Conservation (phyloP, 2,329 filamentous ascomycete species). For the Bipolaris cookei region DNA sequence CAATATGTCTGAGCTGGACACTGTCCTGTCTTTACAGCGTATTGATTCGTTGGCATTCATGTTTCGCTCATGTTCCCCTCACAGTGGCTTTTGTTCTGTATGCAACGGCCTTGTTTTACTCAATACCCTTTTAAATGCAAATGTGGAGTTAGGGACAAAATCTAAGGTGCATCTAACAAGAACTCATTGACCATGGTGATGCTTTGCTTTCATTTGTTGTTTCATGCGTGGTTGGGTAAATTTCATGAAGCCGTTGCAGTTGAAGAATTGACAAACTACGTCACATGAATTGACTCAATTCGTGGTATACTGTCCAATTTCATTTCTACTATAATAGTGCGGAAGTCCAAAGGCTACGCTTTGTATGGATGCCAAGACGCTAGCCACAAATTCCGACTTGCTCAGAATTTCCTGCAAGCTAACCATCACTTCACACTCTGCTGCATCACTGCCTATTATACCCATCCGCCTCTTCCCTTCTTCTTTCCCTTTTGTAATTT, state of each 20-base stretch:
- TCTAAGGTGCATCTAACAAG: conserved; percentile 25
- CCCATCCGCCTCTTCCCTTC: conserved; percentile 13
- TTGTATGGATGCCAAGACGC: conserved; percentile 7
- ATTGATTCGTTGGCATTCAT: conserved; percentile 15
- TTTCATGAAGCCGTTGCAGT: not conserved
- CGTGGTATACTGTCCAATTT: not conserved
- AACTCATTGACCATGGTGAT: conserved; percentile 3
- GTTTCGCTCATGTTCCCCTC: conserved; percentile 25
- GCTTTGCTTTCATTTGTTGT: not conserved
- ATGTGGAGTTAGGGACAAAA: conserved; percentile 14
- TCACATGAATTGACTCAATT: no score
- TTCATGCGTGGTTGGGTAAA: not conserved
- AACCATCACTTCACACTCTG: conserved; percentile 10
- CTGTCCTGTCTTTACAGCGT: conserved; percentile 43
- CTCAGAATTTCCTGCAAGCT: conserved; percentile 18
- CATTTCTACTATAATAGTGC: not conserved
- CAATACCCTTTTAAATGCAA: conserved; percentile 17
- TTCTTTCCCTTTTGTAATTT: conserved; percentile 5
- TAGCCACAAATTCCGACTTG: conserved; percentile 2
- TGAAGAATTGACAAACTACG: not conserved
- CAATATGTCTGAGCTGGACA: conserved; percentile 32
- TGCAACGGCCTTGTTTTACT: conserved; percentile 8
- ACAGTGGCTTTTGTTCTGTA: conserved; percentile 22
- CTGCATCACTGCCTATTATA: conserved; percentile 11
- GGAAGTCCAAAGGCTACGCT: not conserved